Evolutionary conservation across 768 basidiomycete species (phyloP), one percentile per base, ranked within the genome.

Genomic region (Vishniacozyma victoriae): DNA sequence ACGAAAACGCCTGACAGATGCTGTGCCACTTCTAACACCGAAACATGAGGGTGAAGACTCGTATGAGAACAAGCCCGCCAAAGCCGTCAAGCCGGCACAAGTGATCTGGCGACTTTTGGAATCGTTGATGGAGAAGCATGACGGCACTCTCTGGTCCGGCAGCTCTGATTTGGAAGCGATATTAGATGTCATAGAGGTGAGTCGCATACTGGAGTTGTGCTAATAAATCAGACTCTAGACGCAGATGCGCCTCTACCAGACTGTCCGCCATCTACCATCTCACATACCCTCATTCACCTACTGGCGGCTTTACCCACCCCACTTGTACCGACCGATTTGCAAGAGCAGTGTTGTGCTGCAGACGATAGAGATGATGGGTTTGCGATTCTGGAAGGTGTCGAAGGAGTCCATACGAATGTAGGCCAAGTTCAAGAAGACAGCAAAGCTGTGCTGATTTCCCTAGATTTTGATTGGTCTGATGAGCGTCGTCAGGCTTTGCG

Each of bases 81-180:
- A 33, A 9, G 29, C 43, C 3, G 35, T 43, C 27, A 59, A 52
- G 37, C 52, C 65, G 5, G 59, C 51, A 0, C 38, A 37, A 19
- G 60, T 60, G 44, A 40, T 67, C 7, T 67, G 65, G 65, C 41
- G 44, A 19, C 23, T 64, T 16, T 36, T 67, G 29, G 65, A 64
- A 26, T 51, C 52, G 19, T 51, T 67, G 14, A 67, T 67, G 62
- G 49, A 52, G 13, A 36, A 35, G 19, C 53, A 55, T 4, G 23
- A 18, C 16, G 51, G 50, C 15, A 29, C 49, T 2, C 35, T 57
- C 3, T 64, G 57, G 59, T 35, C 33, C 15, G 38, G 23, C 5
- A 22, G 36, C 11, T 44, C 25, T 4, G 48, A 44, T 23, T 27
- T 44, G 1, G 42, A 39, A 5, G 47, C 44, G 26, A 35, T 61